Evolutionary conservation across 768 basidiomycete species (phyloP).

Genomic region (Calocybe indica): DNA sequence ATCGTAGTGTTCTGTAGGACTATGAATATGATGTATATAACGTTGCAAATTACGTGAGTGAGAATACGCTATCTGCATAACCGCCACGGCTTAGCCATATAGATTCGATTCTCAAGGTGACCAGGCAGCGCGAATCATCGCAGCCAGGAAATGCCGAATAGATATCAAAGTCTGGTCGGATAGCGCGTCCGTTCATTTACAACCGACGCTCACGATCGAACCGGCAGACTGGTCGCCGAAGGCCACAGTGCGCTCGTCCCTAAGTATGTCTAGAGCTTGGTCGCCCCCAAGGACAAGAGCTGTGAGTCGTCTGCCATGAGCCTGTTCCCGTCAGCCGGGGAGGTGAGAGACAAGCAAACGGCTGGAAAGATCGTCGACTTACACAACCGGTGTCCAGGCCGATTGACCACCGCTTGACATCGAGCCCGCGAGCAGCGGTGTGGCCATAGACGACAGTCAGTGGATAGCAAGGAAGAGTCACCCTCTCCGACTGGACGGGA

Average conservation of each 20-base stretch:
- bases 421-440: constrained; percentile 71
- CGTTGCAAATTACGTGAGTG: no score
- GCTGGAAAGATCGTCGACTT: constrained; percentile 20
- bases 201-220: no score
- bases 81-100: no score
- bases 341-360: background rate
- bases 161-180: background rate
- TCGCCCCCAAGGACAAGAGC: constrained; percentile 53
- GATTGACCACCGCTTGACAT: constrained; percentile 76
- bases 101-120: no score
- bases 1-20: no score
- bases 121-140: background rate
- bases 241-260: background rate
- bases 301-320: constrained; percentile 57
- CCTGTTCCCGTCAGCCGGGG: constrained; percentile 20
- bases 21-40: no score
- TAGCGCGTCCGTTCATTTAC: background rate
- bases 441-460: constrained; percentile 87
- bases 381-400: constrained; percentile 90
- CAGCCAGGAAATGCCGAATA: constrained; percentile 4
- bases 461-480: constrained; percentile 56
- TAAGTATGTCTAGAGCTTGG: constrained; percentile 2
- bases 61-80: no score
- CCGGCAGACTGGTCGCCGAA: no score
- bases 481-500: constrained; percentile 13